Base-by-base conservation (phyloP, 75 land plant species). In the Chamaecyparis obtusa region DNA sequence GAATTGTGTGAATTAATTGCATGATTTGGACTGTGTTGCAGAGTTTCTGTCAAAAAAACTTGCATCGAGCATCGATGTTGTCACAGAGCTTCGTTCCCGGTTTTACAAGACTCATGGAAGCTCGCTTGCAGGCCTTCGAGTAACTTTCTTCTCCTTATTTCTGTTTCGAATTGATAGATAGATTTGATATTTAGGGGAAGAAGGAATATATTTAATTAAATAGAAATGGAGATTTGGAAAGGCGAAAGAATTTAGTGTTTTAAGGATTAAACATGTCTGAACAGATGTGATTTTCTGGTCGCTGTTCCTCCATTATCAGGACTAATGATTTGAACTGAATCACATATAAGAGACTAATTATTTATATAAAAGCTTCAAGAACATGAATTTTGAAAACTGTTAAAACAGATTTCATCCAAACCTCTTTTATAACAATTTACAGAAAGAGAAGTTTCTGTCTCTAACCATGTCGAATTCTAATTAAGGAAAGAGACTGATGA, bases 61-160 rank as follows among this genome's bases (percentile, higher is more conserved):
- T 48, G 94, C 93, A 19, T 86, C 95, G 71, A 36, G 91, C 21
- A 87, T 83, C 9, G 91, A 84, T 3, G 71, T 89, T 83, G 99
- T 94, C 51, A 71, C 92, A 17, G 74, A 19, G 35, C 89, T 97
- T 67, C 87, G 97, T 30, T 85, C 83, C 4, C 89, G 90, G 86
- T 92, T 97, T 67, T 97, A 96, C 92, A 91, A 83, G 81, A 87
- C 89, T 7, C 87, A 97, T 87, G 99, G 99, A 78, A 97, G 96
- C 88, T 87, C 99, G 13, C 91, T 97, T 39, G 96, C 97, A 30
- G 99, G 99, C 44, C 93, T 97, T 24, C 87, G 94, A 55, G 97
- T 96, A 90, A 88, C 36, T 86, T 54, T 84, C 37, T 75, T 13
- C 33, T 11, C n/a, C 43, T 27, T 86, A 51, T 51, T 51, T 51